Conservation (phyloP, 805 yeast species). For the Ogataea pignaliae region DNA sequence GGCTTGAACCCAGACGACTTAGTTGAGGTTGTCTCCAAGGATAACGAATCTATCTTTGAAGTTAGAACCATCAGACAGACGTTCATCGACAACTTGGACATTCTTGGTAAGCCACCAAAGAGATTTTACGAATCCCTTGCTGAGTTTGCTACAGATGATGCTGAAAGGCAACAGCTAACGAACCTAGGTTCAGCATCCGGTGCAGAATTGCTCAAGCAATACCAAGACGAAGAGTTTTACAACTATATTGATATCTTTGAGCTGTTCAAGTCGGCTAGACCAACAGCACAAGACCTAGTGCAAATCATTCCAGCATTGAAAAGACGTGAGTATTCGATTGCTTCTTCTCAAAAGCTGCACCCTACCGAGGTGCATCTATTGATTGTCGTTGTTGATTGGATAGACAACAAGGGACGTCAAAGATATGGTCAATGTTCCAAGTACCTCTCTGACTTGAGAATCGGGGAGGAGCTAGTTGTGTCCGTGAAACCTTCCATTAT, state of each 20-base stretch:
- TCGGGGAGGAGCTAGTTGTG: slow-evolving; percentile 86
- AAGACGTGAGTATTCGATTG: slow-evolving; percentile 97
- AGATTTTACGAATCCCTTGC: slow-evolving; percentile 84
- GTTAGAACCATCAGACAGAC: slow-evolving; percentile 80
- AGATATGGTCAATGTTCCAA: slow-evolving; percentile 95
- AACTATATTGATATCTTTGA: slow-evolving; percentile 78
- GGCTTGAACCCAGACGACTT: slow-evolving; percentile 66
- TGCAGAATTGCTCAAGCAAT: slow-evolving; percentile 76
- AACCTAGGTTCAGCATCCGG: slow-evolving; percentile 74
- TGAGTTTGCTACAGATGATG: slow-evolving; percentile 63
- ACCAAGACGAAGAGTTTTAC: slow-evolving; percentile 78
- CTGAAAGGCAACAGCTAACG: slow-evolving; percentile 58
- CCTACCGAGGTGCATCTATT: slow-evolving; percentile 87
- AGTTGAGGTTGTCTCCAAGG: slow-evolving; percentile 68
- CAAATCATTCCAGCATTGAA: slow-evolving; percentile 79
- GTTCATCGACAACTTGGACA: slow-evolving; percentile 73
- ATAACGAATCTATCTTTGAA: slow-evolving; percentile 53
- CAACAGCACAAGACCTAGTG: slow-evolving; percentile 63
- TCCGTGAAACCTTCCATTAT: slow-evolving; percentile 95
- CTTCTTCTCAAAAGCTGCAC: slow-evolving; percentile 91
- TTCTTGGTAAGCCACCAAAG: slow-evolving; percentile 95
- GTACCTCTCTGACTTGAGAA: slow-evolving; percentile 70
- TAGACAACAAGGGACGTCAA: slow-evolving; percentile 75
- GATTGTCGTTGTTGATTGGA: slow-evolving; percentile 96
- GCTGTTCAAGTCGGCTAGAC: slow-evolving; percentile 79